These are phyloP conservation scores for Athelia sp. DNA, from an alignment of 1,284 basidiomycete species.

Conservation along the genomic window DNA sequence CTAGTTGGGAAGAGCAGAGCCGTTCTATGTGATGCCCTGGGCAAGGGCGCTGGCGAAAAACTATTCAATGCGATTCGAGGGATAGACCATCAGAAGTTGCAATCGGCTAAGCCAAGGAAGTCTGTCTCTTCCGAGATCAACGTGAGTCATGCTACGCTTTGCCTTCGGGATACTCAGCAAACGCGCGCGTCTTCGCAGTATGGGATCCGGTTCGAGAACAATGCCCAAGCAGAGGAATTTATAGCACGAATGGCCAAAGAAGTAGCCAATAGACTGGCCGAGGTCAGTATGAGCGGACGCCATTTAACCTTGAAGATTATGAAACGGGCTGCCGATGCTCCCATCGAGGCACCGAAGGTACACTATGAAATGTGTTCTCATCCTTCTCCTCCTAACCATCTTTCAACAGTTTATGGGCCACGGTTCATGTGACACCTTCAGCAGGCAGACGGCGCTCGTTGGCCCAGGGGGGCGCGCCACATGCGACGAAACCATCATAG, in stretches of 20 bases:
- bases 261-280: slow-evolving; percentile 67
- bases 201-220: slow-evolving; percentile 87
- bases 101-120: slow-evolving; percentile 81
- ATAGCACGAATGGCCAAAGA: slow-evolving; percentile 72
- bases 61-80: slow-evolving; percentile 84
- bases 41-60: slow-evolving; percentile 79
- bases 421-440: slow-evolving; percentile 82
- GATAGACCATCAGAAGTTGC: slow-evolving; percentile 74
- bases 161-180: slow-evolving; percentile 14
- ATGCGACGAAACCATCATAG: slow-evolving; percentile 68
- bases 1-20: slow-evolving; percentile 57
- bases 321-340: slow-evolving; percentile 82
- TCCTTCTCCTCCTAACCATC: slow-evolving; percentile 4
- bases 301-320: slow-evolving; percentile 85
- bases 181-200: slow-evolving; percentile 50
- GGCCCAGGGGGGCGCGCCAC: slow-evolving; percentile 64
- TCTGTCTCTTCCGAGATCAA: slow-evolving; percentile 91
- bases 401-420: slow-evolving; percentile 84
- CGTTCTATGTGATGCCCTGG: slow-evolving; percentile 69
- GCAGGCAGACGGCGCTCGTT: slow-evolving; percentile 62
- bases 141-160: slow-evolving; percentile 40
- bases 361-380: slow-evolving; percentile 5
- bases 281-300: slow-evolving; percentile 63
- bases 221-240: slow-evolving; percentile 78
- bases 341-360: slow-evolving; percentile 91